These are phyloP conservation scores for Metschnikowia dekortorum DNA, from an alignment of 805 yeast genomes.

Conservation along the genomic window DNA sequence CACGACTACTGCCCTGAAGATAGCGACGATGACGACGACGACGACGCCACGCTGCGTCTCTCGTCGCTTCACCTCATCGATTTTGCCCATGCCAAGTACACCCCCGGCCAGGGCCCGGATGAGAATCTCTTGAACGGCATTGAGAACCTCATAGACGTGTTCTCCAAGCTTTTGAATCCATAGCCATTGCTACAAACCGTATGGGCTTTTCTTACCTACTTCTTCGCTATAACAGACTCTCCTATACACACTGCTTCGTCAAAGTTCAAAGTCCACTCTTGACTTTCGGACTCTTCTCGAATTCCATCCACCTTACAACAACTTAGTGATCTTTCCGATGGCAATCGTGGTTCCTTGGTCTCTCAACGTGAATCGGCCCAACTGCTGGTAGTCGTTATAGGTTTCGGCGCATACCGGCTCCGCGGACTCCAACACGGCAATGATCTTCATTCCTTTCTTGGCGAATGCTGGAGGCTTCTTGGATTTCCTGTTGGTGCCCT, in stretches of 20 bases:
- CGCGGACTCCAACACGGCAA: constrained; percentile 81
- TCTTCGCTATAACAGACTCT: too few relatives aligned
- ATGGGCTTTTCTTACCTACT: too few relatives aligned
- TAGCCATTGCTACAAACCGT: not conserved
- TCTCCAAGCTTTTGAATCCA: constrained; percentile 23
- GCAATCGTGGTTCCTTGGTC: constrained; percentile 99
- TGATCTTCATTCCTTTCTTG: constrained; percentile 97
- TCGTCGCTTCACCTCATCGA: constrained; percentile 65
- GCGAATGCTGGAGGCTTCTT: constrained; percentile 98
- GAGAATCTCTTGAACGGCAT: constrained; percentile 68
- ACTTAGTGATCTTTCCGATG: constrained; percentile 93
- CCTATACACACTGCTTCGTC: too few relatives aligned
- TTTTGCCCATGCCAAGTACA: constrained; percentile 78
- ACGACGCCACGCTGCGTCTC: constrained; percentile 20
- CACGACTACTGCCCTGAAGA: constrained; percentile 19
- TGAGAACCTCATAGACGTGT: constrained; percentile 48
- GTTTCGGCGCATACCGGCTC: constrained; percentile 94
- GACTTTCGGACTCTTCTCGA: too few relatives aligned
- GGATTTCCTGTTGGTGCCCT: constrained; percentile 93
- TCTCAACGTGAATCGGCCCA: constrained; percentile 97
- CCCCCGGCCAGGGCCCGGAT: constrained; percentile 65
- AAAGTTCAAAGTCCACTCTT: too few relatives aligned
- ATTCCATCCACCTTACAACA: constrained; percentile 36
- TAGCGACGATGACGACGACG: constrained; percentile 17
- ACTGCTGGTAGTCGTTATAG: constrained; percentile 86